Percentiles rank a stretch among this genome's conserved stretches.
These are phyloP conservation scores for Tremella mesenterica DNA, from an alignment of 768 basidiomycete species.

Conservation along the genomic window DNA sequence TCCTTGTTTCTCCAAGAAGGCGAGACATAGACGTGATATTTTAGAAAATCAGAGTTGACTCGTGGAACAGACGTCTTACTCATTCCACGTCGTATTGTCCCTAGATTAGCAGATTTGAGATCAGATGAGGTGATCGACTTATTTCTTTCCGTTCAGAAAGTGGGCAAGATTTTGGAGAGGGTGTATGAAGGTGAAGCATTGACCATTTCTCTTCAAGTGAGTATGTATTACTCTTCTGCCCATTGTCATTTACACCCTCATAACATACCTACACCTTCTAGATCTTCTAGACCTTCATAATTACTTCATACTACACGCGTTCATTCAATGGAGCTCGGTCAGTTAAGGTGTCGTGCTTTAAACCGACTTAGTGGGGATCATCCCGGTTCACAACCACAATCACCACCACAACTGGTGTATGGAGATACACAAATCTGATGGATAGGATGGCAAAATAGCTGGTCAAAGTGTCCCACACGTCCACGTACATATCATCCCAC, in stretches of 20 bases:
- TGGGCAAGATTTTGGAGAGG: conserved; percentile 69
- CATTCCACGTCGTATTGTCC: conserved; percentile 51
- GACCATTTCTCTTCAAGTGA: conserved; percentile 82
- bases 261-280: no score
- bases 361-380: no score
- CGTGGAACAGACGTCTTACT: conserved; percentile 52
- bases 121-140: conserved; percentile 64
- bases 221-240: conserved; percentile 1
- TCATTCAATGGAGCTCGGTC: no score
- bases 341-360: no score
- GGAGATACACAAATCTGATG: conserved; percentile 6
- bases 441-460: conserved; percentile 74
- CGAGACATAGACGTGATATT: no score
- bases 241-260: no score
- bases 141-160: conserved; percentile 67
- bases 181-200: conserved; percentile 74
- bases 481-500: conserved; percentile 89
- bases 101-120: conserved; percentile 51
- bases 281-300: no score
- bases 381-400: no score
- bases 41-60: not conserved
- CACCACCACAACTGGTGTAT: no score
- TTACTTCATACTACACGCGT: no score
- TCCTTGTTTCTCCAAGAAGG: no score
- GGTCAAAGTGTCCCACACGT: conserved; percentile 85